A percentile compares a stretch with the other conserved stretches of the same genome.
Evolutionary conservation across 202 grass and related monocot genomes (phyloP).

Genomic region (Digitaria exilis): DNA sequence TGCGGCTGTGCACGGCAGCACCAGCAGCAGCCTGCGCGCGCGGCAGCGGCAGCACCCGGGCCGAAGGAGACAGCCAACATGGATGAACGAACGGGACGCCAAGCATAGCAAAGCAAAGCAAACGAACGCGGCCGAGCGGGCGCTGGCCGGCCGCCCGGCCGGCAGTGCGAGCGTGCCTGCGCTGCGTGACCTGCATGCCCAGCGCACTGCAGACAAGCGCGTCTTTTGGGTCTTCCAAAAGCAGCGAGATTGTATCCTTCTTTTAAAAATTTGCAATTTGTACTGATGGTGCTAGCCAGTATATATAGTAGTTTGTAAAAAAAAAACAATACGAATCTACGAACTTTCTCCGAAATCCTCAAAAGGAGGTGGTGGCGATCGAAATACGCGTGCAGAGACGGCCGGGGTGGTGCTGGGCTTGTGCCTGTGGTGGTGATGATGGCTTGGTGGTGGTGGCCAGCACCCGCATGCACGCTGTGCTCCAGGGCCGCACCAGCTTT

Average conservation of each 20-base stretch:
- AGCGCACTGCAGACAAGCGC: conserved; percentile 49
- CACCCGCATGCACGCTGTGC: conserved; percentile 31
- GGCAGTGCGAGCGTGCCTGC: not conserved
- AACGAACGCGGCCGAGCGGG: not conserved
- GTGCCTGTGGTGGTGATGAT: conserved; percentile 8
- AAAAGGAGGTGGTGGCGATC: conserved; percentile 18
- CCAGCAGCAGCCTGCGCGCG: not conserved
- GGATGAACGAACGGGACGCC: too few species aligned
- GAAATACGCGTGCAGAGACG: not conserved
- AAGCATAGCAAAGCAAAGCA: too few species aligned
- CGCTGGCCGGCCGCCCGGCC: conserved; percentile 22
- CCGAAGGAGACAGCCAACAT: conserved; percentile 24
- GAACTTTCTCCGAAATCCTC: conserved; percentile 23
- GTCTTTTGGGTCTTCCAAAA: conserved; percentile 67
- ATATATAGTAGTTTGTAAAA: not conserved
- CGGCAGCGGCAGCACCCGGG: not conserved
- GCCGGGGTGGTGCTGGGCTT: not conserved
- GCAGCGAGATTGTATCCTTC: not conserved
- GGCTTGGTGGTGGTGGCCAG: not conserved
- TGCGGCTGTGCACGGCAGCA: conserved; percentile 3
- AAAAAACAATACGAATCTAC: not conserved
- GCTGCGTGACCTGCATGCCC: not conserved
- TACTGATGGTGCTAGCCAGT: not conserved
- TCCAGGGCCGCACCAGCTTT: conserved; percentile 44
- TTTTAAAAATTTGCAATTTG: not conserved